A percentile compares a stretch with the other conserved stretches of the same genome.
Conservation (phyloP, 257 asterid genomes). For the Parsonsia alboflavescens region DNA sequence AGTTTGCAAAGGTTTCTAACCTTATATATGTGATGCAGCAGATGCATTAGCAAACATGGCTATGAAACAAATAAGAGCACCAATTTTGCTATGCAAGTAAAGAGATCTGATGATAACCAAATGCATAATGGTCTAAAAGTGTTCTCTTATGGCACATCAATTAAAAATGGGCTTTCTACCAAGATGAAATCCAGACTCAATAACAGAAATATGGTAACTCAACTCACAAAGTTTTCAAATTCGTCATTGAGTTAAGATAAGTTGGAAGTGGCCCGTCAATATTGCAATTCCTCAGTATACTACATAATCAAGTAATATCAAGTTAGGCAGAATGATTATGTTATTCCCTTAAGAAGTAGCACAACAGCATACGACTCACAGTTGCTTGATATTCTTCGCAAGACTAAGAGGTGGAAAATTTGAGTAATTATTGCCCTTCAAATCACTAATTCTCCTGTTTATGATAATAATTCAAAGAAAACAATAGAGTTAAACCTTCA, state of each 20-base stretch:
- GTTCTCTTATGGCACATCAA: not conserved
- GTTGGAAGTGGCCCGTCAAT: conserved; percentile 47
- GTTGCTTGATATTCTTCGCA: conserved; percentile 26
- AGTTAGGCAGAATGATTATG: not conserved
- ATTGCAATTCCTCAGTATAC: conserved; percentile 73
- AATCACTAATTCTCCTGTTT: conserved; percentile 61
- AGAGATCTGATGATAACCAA: too few species aligned
- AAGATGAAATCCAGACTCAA: too few species aligned
- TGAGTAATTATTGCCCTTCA: conserved; percentile 47
- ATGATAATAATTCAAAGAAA: not conserved
- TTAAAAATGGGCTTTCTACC: not conserved
- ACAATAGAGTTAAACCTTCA: not conserved
- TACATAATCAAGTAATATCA: conserved; percentile 23
- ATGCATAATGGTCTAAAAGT: too few species aligned
- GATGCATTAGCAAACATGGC: too few species aligned
- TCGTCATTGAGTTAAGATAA: conserved; percentile 34
- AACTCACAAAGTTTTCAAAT: conserved; percentile 45
- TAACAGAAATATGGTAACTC: not conserved
- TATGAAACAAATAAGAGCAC: too few species aligned
- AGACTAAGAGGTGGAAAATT: conserved; percentile 41
- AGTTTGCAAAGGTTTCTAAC: too few species aligned
- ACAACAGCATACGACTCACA: conserved; percentile 38
- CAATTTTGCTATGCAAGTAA: too few species aligned
- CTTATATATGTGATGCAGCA: too few species aligned
- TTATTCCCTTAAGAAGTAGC: not conserved